Evolutionary conservation across 2,329 filamentous ascomycete genomes (phyloP).

Genomic region (Penicillium sp.): DNA sequence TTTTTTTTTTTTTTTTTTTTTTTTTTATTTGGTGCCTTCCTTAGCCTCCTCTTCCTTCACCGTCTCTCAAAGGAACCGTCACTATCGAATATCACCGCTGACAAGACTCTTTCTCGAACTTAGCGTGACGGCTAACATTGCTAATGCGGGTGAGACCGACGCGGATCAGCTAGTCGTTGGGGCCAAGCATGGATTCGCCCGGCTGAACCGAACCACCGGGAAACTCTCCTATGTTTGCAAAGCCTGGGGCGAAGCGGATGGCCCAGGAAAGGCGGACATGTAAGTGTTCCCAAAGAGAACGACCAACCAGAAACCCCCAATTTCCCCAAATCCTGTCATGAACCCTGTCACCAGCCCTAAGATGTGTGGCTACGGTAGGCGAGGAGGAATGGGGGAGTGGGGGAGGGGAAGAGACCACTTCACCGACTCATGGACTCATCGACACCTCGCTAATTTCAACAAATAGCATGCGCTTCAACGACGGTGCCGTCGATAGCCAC

Average conservation of each 20-base stretch:
- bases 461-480: slow-evolving; percentile 63
- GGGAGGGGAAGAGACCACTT: too few species aligned
- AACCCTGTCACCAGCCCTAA: too few species aligned
- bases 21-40: slow-evolving; percentile 1
- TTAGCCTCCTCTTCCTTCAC: not conserved
- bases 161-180: slow-evolving; percentile 70
- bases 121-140: slow-evolving; percentile 75
- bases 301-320: not conserved
- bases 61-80: not conserved
- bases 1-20: not conserved
- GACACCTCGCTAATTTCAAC: not conserved
- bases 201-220: slow-evolving; percentile 64
- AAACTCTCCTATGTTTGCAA: slow-evolving; percentile 56
- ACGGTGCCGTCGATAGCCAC: slow-evolving; percentile 74
- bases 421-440: slow-evolving; percentile 5
- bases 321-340: not conserved
- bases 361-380: too few species aligned
- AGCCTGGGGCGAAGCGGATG: slow-evolving; percentile 54
- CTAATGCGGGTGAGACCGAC: slow-evolving; percentile 49
- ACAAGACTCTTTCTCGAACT: slow-evolving; percentile 1
- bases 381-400: too few species aligned
- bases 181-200: slow-evolving; percentile 77
- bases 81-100: too few species aligned
- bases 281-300: slow-evolving; percentile 23
- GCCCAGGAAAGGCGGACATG: slow-evolving; percentile 48